A percentile compares a stretch with the other conserved stretches of the same genome.
phyloP scores from a whole-genome alignment of 495 filamentous ascomycete genomes.

The Astrothelium subdiscretum region DNA sequence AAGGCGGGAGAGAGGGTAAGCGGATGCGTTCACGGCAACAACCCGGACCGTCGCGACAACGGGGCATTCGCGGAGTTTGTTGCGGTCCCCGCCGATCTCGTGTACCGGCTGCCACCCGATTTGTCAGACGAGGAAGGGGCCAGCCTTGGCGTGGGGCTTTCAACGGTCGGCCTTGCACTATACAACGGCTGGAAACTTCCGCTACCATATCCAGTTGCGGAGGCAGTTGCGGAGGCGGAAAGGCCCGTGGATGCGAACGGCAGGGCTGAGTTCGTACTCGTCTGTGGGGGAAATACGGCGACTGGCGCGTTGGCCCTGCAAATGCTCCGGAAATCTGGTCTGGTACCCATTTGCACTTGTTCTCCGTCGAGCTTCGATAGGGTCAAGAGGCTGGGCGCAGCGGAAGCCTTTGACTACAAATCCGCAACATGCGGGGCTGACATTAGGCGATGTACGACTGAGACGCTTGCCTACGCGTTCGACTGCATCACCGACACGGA shows the following conservation, averaged over 20 bases:
- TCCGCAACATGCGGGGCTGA: slow-evolving; percentile 12
- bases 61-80: slow-evolving; percentile 46
- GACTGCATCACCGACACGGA: slow-evolving; percentile 23
- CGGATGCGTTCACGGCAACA: slow-evolving; percentile 39
- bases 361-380: slow-evolving; percentile 19
- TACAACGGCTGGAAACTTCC: slow-evolving; percentile 36
- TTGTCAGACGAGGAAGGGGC: slow-evolving; percentile 43
- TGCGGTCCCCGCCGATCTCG: slow-evolving; percentile 37
- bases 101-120: slow-evolving; percentile 41
- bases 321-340: slow-evolving; percentile 23
- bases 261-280: slow-evolving; percentile 32
- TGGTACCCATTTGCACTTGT: slow-evolving; percentile 21
- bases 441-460: slow-evolving; percentile 22
- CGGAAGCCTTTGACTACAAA: slow-evolving; percentile 21
- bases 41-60: slow-evolving; percentile 35
- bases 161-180: slow-evolving; percentile 36
- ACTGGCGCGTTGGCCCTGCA: slow-evolving; percentile 48
- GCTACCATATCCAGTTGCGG: too few relatives aligned
- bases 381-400: slow-evolving; percentile 22
- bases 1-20: slow-evolving; percentile 43
- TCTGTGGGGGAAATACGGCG: slow-evolving; percentile 38
- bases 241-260: slow-evolving; percentile 8
- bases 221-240: slow-evolving; percentile 14
- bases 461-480: slow-evolving; percentile 22
- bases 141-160: slow-evolving; percentile 43